Evolutionary conservation across 257 asterid genomes (phyloP).

Genomic region (Linaria vulgaris): DNA sequence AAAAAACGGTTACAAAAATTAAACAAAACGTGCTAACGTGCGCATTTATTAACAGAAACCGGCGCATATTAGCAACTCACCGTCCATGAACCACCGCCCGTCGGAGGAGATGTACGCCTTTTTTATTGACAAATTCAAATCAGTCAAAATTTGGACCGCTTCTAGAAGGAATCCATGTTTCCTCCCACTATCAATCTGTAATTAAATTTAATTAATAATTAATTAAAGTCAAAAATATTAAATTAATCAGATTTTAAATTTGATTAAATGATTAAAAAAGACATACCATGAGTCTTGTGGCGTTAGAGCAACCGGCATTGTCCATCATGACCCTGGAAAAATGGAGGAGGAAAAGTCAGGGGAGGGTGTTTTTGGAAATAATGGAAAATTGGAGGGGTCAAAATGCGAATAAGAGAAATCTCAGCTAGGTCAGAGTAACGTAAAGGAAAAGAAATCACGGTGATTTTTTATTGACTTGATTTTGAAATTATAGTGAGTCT

Average conservation of each 20-base stretch:
- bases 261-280: neutral
- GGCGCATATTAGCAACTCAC: conserved; percentile 45
- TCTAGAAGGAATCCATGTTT: conserved; percentile 92
- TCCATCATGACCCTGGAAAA: conserved; percentile 89
- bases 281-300: conserved; percentile 91
- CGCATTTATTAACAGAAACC: too few relatives aligned
- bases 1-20: conserved; percentile 37
- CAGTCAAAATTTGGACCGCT: conserved; percentile 92
- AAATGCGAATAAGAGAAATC: conserved; percentile 14
- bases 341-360: conserved; percentile 33
- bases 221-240: neutral
- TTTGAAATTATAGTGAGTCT: neutral
- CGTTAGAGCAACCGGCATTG: conserved; percentile 80
- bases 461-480: conserved; percentile 4
- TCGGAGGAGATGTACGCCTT: conserved; percentile 94
- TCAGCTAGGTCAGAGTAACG: conserved; percentile 35
- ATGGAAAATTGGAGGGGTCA: neutral
- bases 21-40: conserved; percentile 6
- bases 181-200: conserved; percentile 86
- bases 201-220: neutral
- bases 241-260: neutral
- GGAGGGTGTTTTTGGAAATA: conserved; percentile 19
- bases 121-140: conserved; percentile 83
- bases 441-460: conserved; percentile 39
- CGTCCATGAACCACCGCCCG: conserved; percentile 99